Base-by-base conservation (phyloP, 768 basidiomycete species). In the Leccinum ochraceum region DNA sequence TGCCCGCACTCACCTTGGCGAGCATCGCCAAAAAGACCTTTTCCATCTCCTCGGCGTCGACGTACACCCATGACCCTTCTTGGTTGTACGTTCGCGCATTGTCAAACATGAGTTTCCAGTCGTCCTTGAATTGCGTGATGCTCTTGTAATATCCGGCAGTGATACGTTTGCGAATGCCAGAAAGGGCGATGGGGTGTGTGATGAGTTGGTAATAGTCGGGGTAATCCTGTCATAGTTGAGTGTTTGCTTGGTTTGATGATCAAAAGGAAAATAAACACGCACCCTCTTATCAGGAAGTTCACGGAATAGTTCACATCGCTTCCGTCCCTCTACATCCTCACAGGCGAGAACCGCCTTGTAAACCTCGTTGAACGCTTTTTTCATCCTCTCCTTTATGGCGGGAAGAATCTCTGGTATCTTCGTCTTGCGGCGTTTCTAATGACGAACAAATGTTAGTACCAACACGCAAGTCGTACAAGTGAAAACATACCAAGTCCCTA, bases 51-150 rank as follows among this genome's bases (percentile, higher is more conserved):
- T 93, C 90, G 8, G 96, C 95, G 62, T 96, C 94, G 61, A 90
- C 81, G 75, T 95, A 96, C 39, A 97, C 94, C 90, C 92, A 94
- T 0, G 94, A 95, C 2, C 90, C 94, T 75, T 96, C 94, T 74
- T 90, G 88, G 73, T 98, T 98, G 80, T 94, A 98, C 49, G 86
- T 90, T 67, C 91, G 83, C 5, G 96, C 95, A 68, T 98, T 98
- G 74, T 86, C 83, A 75, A 95, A 98, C 90, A 99, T 95, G 58
- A 94, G 82, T 65, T 83, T 83, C 86, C 89, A 94, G 73, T 96
- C 94, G 51, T 86, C 84, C 59, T 83, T 80, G 77, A 87, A 94
- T 59, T 83, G 79, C 36, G 82, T 77, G 37, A 95, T 84, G 42
- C 76, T 85, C 79, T 92, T 93, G 79, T 94, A 94, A 58, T 83